Conservation (phyloP, 2,329 filamentous ascomycete genomes). For the Pseudogymnoascus sp. region DNA sequence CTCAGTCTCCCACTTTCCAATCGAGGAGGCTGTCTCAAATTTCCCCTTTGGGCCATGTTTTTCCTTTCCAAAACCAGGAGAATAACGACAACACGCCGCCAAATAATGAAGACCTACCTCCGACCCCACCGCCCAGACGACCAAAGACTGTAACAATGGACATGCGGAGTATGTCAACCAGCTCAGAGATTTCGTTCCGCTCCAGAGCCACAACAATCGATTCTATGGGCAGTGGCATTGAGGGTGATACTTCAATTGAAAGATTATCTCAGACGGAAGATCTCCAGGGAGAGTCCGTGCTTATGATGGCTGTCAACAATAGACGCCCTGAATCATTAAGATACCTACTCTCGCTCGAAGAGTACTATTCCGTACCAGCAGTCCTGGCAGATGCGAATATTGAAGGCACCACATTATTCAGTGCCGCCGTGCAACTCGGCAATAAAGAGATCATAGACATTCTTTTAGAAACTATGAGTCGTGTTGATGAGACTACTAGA, state of each 20-base stretch:
- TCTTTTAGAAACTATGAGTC: conserved; percentile 62
- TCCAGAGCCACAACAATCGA: conserved; percentile 72
- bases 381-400: conserved; percentile 80
- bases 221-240: conserved; percentile 62
- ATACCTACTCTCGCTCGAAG: conserved; percentile 69
- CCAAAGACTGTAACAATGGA: conserved; percentile 72
- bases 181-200: conserved; percentile 73
- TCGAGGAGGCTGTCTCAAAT: conserved; percentile 22
- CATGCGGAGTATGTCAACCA: conserved; percentile 75
- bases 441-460: conserved; percentile 65
- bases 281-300: conserved; percentile 68
- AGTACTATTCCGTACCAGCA: conserved; percentile 62
- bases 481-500: conserved; percentile 46
- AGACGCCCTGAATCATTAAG: conserved; percentile 61
- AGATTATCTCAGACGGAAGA: conserved; percentile 63
- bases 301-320: conserved; percentile 76
- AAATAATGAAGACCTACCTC: conserved; percentile 29
- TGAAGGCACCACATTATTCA: conserved; percentile 81
- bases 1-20: not conserved
- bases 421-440: conserved; percentile 80
- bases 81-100: conserved; percentile 28
- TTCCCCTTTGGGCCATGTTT: conserved; percentile 65
- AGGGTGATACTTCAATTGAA: conserved; percentile 80
- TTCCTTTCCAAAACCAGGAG: conserved; percentile 69
- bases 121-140: conserved; percentile 32